Evolutionary conservation across 441 rosid species (phyloP).

Genomic region (Syzygium malaccense): DNA sequence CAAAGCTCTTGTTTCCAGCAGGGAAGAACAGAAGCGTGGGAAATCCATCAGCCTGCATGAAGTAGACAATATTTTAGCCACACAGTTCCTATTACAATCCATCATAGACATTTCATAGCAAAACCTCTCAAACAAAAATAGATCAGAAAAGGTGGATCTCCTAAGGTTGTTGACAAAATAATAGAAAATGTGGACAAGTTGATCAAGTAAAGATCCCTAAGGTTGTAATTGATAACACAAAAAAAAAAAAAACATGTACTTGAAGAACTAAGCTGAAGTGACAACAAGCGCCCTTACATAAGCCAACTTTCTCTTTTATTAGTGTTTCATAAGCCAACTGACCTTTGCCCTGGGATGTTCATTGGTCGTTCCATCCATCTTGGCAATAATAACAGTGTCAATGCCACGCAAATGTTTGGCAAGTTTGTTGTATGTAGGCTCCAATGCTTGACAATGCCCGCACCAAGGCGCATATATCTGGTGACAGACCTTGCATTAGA

Average conservation of each 20-base stretch:
- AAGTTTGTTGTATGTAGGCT: constrained; percentile 89
- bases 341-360: constrained; percentile 99
- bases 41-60: constrained; percentile 78
- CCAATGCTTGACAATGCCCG: constrained; percentile 96
- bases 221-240: not conserved
- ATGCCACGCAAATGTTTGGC: constrained; percentile 72
- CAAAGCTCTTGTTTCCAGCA: constrained; percentile 92
- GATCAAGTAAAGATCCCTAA: not conserved
- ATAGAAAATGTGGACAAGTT: not conserved
- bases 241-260: not conserved
- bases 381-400: constrained; percentile 83
- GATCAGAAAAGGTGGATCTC: not conserved
- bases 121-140: not conserved
- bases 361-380: constrained; percentile 99
- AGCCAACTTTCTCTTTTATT: not conserved
- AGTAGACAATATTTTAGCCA: not conserved
- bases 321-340: not conserved
- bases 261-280: not conserved
- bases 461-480: constrained; percentile 99
- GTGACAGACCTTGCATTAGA: not conserved
- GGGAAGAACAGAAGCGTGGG: constrained; percentile 95
- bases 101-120: not conserved
- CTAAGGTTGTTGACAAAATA: not conserved
- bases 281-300: not conserved
- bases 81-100: not conserved